Conservation (phyloP, 495 filamentous ascomycete genomes). For the Mycothermus thermophilus region DNA sequence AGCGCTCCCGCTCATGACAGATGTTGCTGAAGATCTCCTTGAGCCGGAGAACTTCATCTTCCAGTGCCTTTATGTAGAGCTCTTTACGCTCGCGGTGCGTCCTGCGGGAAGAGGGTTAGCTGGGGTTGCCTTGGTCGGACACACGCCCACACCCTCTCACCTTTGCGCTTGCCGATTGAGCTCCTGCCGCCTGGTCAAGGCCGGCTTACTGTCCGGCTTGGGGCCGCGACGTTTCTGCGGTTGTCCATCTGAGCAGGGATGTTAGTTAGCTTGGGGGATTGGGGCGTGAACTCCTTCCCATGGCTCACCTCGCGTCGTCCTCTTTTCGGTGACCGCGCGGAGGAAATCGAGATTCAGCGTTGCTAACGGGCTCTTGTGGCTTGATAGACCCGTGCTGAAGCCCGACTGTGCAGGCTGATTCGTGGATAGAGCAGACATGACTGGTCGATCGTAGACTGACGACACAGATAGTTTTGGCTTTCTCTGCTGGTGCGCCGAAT, state of each 20-base stretch:
- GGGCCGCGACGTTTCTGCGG: slow-evolving; percentile 80
- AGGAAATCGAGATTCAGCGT: slow-evolving; percentile 43
- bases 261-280: too few species aligned
- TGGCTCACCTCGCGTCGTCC: slow-evolving; percentile 30
- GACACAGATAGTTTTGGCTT: slow-evolving; percentile 20
- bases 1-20: slow-evolving; percentile 48
- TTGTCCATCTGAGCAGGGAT: slow-evolving; percentile 66
- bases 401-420: slow-evolving; percentile 16
- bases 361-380: slow-evolving; percentile 35
- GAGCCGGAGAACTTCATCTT: slow-evolving; percentile 69
- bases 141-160: slow-evolving; percentile 35
- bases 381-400: slow-evolving; percentile 19
- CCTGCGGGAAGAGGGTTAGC: slow-evolving; percentile 23
- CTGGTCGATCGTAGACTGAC: slow-evolving; percentile 21
- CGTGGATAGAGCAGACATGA: slow-evolving; percentile 32
- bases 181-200: slow-evolving; percentile 84
- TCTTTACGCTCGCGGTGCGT: slow-evolving; percentile 97
- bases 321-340: slow-evolving; percentile 48
- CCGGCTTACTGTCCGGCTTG: slow-evolving; percentile 93
- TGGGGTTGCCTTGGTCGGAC: too few species aligned
- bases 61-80: slow-evolving; percentile 83
- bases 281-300: too few species aligned
- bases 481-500: slow-evolving; percentile 21
- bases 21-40: slow-evolving; percentile 49
- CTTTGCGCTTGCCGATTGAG: slow-evolving; percentile 92